Percentiles rank a stretch among this genome's conserved stretches.
Evolutionary conservation across 2,329 filamentous ascomycete species (phyloP).

Genomic region (Dactylellina sp.): DNA sequence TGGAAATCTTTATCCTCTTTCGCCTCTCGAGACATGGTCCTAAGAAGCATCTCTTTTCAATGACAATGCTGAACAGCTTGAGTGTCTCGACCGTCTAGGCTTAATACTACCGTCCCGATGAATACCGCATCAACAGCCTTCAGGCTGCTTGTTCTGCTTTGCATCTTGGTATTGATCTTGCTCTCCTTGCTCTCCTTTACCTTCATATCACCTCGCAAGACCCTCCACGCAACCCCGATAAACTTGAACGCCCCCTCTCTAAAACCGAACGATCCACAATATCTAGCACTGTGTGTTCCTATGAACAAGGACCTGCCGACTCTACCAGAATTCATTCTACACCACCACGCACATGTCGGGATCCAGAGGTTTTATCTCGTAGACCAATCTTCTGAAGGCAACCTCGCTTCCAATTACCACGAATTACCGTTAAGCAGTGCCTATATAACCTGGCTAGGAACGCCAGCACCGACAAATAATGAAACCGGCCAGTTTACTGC

Average conservation of each 20-base stretch:
- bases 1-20: conserved; percentile 3
- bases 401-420: conserved; percentile 37
- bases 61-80: not conserved
- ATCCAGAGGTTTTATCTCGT: conserved; percentile 50
- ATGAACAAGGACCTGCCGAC: conserved; percentile 48
- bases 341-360: conserved; percentile 44
- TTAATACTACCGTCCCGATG: conserved; percentile 23
- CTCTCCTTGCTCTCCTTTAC: conserved; percentile 51
- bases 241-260: conserved; percentile 55
- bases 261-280: conserved; percentile 43
- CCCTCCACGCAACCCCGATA: conserved; percentile 52
- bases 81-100: not conserved
- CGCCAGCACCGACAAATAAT: conserved; percentile 34
- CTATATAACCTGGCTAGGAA: conserved; percentile 48
- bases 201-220: conserved; percentile 49
- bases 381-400: conserved; percentile 46
- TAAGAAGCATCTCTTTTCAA: not conserved
- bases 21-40: no score
- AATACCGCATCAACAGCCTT: conserved; percentile 55
- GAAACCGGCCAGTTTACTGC: conserved; percentile 46
- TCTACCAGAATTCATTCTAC: conserved; percentile 49
- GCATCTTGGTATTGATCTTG: conserved; percentile 46
- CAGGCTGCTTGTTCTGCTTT: conserved; percentile 48
- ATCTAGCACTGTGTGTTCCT: conserved; percentile 46
- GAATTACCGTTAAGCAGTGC: conserved; percentile 45